Base-by-base conservation (phyloP, 2,329 filamentous ascomycete species). In the Penicillium concentricum region DNA sequence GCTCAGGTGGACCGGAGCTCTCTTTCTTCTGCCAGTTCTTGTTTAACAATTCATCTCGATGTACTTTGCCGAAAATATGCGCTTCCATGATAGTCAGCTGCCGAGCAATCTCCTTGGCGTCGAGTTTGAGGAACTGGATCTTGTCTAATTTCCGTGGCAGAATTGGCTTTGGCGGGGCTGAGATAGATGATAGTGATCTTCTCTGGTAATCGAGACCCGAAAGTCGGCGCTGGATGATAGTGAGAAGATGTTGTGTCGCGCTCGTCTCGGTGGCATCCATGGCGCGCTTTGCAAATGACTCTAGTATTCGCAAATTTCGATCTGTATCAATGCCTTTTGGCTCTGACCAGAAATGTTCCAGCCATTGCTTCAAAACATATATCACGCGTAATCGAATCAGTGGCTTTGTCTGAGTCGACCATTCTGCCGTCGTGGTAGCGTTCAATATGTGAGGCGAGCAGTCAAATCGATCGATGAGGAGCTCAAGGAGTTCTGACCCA, bases 91-190 rank as follows among this genome's bases (percentile, higher is more conserved):
- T 92, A 0, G 93, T 97, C 56, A 97, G 81, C 72, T 97, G 93
- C 38, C 93, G 87, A 8, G 92, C 93, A 73, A 97, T 96, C 70
- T 97, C 93, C 0, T 88, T 89, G 0, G 91, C 86, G 70, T 97
- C 92, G 64, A 97, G 95, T 71, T 97, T 92, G 49, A 96, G 78
- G 76, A 97, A 96, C 73, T 96, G 96, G 64, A 97, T 83, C 76
- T 96, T 97, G 82, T 92, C 95, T 90, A 97, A 92, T 72, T 96
- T 96, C 81, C 94, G 96, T 1, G 93, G 93, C 73, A 96, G 86
- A 70, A 97, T 96, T 0, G 93, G 91, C 32, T 88, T 80, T 3
- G 92, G 92, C 2, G 90, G 88, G 62, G 88, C 88, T 67, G 88
- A 87, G 69, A 86, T 92, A 55, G 92, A 79, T 0, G 90, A 96